Conservation (phyloP, 805 yeast genomes). For the Geotrichum ghanense region DNA sequence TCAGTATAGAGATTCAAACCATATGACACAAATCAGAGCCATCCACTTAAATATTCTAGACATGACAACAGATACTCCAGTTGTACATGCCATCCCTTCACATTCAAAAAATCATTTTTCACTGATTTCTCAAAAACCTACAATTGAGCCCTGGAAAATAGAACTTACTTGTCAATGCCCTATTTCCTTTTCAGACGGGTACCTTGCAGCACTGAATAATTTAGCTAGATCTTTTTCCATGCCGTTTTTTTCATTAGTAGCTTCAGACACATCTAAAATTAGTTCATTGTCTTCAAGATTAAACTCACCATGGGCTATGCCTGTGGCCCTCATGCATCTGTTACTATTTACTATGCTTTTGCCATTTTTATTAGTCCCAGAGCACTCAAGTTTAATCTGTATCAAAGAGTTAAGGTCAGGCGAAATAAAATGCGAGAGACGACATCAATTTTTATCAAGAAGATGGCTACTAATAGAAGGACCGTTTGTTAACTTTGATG, state of each 20-base stretch:
- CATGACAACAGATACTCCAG: background rate
- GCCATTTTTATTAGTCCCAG: conserved; percentile 10
- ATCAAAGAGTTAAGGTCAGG: background rate
- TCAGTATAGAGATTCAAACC: background rate
- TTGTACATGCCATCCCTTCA: background rate
- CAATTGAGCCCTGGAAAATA: background rate
- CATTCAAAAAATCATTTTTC: background rate
- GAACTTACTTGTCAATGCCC: background rate
- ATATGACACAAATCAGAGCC: background rate
- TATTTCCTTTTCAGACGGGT: background rate
- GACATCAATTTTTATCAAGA: background rate
- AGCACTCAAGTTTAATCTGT: background rate
- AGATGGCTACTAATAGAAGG: background rate
- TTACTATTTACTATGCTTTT: conserved; percentile 9
- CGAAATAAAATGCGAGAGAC: background rate
- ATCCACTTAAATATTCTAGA: background rate
- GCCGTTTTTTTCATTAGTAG: conserved; percentile 12
- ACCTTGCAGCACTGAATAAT: conserved; percentile 7
- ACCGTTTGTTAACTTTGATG: background rate
- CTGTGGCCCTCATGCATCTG: conserved; percentile 12
- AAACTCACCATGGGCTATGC: conserved; percentile 14
- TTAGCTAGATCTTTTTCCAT: conserved; percentile 10
- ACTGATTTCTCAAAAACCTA: background rate
- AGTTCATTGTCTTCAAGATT: conserved; percentile 10
- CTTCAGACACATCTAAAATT: conserved; percentile 10